Base-by-base conservation (phyloP, 140 eudicot species). In the Oenanthe javanica region DNA sequence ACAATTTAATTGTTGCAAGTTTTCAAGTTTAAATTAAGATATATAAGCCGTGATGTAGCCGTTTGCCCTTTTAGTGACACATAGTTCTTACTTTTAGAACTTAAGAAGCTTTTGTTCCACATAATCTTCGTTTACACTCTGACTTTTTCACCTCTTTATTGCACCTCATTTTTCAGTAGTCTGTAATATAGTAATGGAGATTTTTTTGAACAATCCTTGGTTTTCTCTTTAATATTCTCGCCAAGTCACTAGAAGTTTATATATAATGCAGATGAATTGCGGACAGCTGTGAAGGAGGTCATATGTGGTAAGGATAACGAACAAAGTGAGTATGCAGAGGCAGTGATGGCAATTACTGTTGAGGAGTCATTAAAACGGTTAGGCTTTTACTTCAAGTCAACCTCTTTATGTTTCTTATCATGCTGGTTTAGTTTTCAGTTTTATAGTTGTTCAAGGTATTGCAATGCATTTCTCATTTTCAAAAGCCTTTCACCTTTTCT, bases 231-330 rank as follows among this genome's bases (percentile, higher is more conserved):
- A 0, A 38, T n/a, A 23, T 5, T 57, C 69, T 57, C 38, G 1
- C 45, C 4, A 42, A 42, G 2, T 45, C 13, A 6, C n/a, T 47
- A 21, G 0, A 61, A 36, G 59, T 73, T 14, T 79, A 4, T 21
- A 70, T 81, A 42, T 76, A 48, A 61, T 86, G 81, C 91, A 95
- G 99, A 95, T 89, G 97, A 92, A 77, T 78, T 92, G 55, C 82
- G 97, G 64, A 87, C 90, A 89, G 99, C 97, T 74, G 95, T 95
- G 70, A 95, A 95, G 82, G 99, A 92, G 89, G 92, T 91, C 27
- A 88, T 94, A 67, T 94, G 98, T 83, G 98, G 90, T 51, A 85
- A 83, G 61, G 86, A 79, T 1, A 87, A 85, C 76, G 97, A 94
- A 78, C 90, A 87, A 10, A 82, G 49, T 57, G 82, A 84, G 77